Conservation (phyloP, 495 filamentous ascomycete genomes). For the Immersiella caudata region DNA sequence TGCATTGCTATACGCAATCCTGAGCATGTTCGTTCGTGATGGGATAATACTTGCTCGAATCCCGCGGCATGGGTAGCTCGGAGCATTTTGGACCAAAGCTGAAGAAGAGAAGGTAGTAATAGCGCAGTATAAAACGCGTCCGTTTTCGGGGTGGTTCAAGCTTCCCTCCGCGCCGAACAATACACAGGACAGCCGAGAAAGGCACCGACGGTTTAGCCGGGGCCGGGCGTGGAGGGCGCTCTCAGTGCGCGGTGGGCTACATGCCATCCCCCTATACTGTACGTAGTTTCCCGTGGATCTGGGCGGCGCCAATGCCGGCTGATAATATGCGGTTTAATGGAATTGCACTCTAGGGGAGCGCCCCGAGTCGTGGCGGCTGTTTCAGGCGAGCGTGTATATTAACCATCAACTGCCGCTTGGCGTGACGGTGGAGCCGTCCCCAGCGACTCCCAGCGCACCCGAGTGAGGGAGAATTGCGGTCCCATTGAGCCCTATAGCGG, state of each 20-base stretch:
- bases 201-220: slow-evolving; percentile 12
- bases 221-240: neutral
- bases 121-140: neutral
- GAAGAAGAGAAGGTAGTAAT: neutral
- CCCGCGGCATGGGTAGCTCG: neutral
- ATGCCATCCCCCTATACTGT: neutral
- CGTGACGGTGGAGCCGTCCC: slow-evolving; percentile 6
- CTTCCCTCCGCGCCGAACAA: slow-evolving; percentile 18
- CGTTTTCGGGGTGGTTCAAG: slow-evolving; percentile 2
- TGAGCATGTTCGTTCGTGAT: too few species aligned
- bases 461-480: neutral
- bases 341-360: slow-evolving; percentile 23
- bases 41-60: neutral
- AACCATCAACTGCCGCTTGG: slow-evolving; percentile 38
- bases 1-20: too few species aligned
- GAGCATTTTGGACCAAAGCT: neutral
- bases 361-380: slow-evolving; percentile 22
- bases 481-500: slow-evolving; percentile 9
- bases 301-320: slow-evolving; percentile 20
- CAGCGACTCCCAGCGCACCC: neutral
- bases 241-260: neutral
- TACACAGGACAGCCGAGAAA: slow-evolving; percentile 19
- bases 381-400: slow-evolving; percentile 28
- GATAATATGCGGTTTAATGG: slow-evolving; percentile 31
- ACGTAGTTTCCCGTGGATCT: slow-evolving; percentile 21